Evolutionary conservation across 768 basidiomycete genomes (phyloP).

Genomic region (Lactarius tabidus): DNA sequence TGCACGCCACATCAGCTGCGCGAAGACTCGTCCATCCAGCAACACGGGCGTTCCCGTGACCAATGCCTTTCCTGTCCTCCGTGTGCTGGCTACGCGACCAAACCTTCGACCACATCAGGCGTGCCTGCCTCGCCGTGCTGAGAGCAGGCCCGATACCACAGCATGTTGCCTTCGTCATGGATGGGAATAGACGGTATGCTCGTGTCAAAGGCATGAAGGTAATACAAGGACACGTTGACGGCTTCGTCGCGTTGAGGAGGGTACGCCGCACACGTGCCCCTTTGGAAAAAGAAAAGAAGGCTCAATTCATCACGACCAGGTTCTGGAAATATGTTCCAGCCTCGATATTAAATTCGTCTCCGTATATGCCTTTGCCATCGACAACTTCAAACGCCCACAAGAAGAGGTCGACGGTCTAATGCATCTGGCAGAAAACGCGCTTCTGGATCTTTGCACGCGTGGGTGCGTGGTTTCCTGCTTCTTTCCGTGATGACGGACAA

Average conservation of each 20-base stretch:
- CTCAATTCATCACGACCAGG: conserved; percentile 39
- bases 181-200: conserved; percentile 92
- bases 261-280: conserved; percentile 43
- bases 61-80: conserved; percentile 27
- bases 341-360: conserved; percentile 82
- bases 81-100: conserved; percentile 26
- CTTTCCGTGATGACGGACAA: neutral
- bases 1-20: neutral
- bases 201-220: conserved; percentile 60
- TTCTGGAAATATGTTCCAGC: conserved; percentile 78
- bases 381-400: conserved; percentile 87
- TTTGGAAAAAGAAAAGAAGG: neutral
- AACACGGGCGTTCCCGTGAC: conserved; percentile 6
- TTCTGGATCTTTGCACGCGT: conserved; percentile 71
- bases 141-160: conserved; percentile 79
- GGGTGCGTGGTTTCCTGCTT: conserved; percentile 53
- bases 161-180: conserved; percentile 96
- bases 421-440: conserved; percentile 71
- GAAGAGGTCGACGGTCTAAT: conserved; percentile 88
- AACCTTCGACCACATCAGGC: conserved; percentile 32
- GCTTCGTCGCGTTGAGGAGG: conserved; percentile 72
- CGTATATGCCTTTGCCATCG: conserved; percentile 97
- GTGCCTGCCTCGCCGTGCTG: conserved; percentile 61
- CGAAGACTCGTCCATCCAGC: neutral
- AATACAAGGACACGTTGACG: conserved; percentile 76